A percentile compares a stretch with the other conserved stretches of the same genome.
These are phyloP conservation scores for Physcomitrium patens DNA, from an alignment of 225 moss, liverwort and hornwort genomes.

Conservation along the genomic window DNA sequence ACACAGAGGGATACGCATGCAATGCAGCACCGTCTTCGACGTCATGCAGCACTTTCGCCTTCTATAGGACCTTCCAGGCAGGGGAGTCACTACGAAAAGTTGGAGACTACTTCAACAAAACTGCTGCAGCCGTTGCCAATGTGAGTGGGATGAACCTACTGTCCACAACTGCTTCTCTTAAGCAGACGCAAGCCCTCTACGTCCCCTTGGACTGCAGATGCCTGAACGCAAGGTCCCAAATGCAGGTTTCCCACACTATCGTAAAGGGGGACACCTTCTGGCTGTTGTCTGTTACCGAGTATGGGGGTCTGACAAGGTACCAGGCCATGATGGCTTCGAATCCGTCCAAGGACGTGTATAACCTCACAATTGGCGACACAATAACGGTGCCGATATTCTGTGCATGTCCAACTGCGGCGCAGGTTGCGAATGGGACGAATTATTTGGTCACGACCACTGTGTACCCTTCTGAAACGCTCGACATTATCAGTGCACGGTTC, in stretches of 20 bases:
- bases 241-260: slow-evolving; percentile 58
- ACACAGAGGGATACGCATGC: slow-evolving; percentile 50
- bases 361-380: slow-evolving; percentile 43
- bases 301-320: slow-evolving; percentile 55
- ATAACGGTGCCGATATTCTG: slow-evolving; percentile 73
- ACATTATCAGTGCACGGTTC: slow-evolving; percentile 48
- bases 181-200: slow-evolving; percentile 38
- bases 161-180: slow-evolving; percentile 7
- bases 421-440: slow-evolving; percentile 29
- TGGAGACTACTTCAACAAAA: slow-evolving; percentile 49
- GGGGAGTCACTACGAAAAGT: slow-evolving; percentile 35
- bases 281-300: slow-evolving; percentile 39
- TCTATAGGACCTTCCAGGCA: slow-evolving; percentile 47
- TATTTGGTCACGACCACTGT: slow-evolving; percentile 68
- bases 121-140: slow-evolving; percentile 30
- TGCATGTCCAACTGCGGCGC: slow-evolving; percentile 63
- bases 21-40: slow-evolving; percentile 3
- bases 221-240: slow-evolving; percentile 49
- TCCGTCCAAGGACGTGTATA: slow-evolving; percentile 19
- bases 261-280: slow-evolving; percentile 54
- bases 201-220: slow-evolving; percentile 52
- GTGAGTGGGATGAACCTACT: slow-evolving; percentile 35
- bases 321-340: slow-evolving; percentile 53
- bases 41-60: slow-evolving; percentile 46
- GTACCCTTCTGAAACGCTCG: slow-evolving; percentile 40